Conservation (phyloP, 768 basidiomycete species). For the Scleroderma citrinum region DNA sequence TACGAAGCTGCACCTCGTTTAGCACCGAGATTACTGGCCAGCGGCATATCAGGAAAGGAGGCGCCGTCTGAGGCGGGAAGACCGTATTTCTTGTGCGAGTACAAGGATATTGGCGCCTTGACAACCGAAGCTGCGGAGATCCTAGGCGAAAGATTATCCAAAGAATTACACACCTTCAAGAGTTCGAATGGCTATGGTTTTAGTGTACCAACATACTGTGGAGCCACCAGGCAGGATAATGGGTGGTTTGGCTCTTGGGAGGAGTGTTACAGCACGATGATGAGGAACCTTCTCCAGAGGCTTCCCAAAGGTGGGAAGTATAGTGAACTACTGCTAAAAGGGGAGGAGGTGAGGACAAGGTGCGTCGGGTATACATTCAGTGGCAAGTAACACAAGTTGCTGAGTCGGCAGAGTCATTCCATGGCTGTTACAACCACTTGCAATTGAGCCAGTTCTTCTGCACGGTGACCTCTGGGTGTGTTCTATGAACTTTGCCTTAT, state of each 20-base stretch:
- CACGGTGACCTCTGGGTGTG: constrained; percentile 81
- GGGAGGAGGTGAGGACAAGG: constrained; percentile 44
- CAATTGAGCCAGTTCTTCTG: constrained; percentile 59
- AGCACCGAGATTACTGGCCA: constrained; percentile 51
- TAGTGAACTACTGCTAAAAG: constrained; percentile 44
- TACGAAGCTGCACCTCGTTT: constrained; percentile 60
- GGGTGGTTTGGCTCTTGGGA: constrained; percentile 74
- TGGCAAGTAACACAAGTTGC: background rate
- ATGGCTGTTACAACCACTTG: constrained; percentile 51
- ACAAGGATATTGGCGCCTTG: constrained; percentile 53
- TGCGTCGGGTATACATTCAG: constrained; percentile 15
- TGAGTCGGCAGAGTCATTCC: constrained; percentile 64
- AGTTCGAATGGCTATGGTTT: constrained; percentile 63
- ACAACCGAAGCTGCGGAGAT: constrained; percentile 38
- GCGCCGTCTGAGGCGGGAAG: constrained; percentile 28
- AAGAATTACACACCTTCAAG: constrained; percentile 54
- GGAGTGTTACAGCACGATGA: constrained; percentile 56
- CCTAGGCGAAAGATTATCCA: constrained; percentile 59
- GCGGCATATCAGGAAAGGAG: constrained; percentile 32
- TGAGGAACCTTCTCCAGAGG: constrained; percentile 50
- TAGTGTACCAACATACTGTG: constrained; percentile 70
- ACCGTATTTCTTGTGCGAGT: constrained; percentile 72
- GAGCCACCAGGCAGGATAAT: constrained; percentile 61
- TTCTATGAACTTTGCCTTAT: constrained; percentile 1
- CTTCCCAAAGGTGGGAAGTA: constrained; percentile 38